Percentiles rank a stretch among this genome's conserved stretches.
phyloP scores from a whole-genome alignment of 1,284 basidiomycete genomes.

The Cryptococcus sp. region DNA sequence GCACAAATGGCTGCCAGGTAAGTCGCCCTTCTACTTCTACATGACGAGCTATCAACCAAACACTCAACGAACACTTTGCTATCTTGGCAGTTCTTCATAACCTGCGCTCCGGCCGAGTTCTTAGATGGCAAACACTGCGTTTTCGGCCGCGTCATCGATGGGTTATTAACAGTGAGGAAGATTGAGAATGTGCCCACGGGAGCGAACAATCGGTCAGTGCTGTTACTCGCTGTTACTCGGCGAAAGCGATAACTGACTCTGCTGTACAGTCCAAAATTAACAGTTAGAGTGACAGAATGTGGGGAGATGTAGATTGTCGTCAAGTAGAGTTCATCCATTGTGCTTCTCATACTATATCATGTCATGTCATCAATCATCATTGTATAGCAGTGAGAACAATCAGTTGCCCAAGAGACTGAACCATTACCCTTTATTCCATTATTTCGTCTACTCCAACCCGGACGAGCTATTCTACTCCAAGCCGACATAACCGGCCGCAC shows the following conservation, averaged over 20 bases:
- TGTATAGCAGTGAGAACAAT: no score
- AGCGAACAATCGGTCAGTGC: constrained; percentile 44
- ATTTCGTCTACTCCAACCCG: no score
- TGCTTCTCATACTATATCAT: background rate
- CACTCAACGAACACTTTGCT: background rate
- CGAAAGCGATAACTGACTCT: constrained; percentile 36
- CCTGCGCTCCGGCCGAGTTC: constrained; percentile 89
- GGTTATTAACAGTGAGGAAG: constrained; percentile 86
- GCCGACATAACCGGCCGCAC: constrained; percentile 48
- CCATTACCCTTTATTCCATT: no score
- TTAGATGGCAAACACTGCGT: constrained; percentile 93
- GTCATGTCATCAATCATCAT: background rate
- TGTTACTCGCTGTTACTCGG: background rate
- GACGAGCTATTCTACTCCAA: constrained; percentile 23
- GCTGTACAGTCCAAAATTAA: constrained; percentile 24
- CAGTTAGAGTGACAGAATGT: constrained; percentile 51
- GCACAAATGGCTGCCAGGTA: constrained; percentile 90
- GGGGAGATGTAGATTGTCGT: constrained; percentile 55
- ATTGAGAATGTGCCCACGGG: constrained; percentile 94
- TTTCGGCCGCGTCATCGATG: constrained; percentile 85
- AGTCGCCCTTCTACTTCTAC: constrained; percentile 21
- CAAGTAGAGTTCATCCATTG: background rate
- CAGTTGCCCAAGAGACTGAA: no score
- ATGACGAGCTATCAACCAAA: background rate
- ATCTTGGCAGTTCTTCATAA: constrained; percentile 83